These are phyloP conservation scores for Calonectria pseudoturangicola DNA, from an alignment of 2,329 filamentous ascomycete species.

Conservation along the genomic window DNA sequence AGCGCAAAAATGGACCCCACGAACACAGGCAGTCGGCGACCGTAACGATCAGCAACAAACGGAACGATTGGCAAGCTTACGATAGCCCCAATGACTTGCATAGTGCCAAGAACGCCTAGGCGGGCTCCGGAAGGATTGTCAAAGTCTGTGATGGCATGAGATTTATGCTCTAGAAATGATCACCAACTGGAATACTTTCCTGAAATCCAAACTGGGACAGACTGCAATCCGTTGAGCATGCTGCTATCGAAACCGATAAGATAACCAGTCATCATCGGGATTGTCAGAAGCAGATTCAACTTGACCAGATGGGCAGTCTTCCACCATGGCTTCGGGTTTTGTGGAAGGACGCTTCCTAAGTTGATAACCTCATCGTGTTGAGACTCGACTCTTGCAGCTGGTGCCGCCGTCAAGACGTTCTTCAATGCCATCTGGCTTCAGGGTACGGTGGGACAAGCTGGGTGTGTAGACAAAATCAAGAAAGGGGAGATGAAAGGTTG, in stretches of 20 bases:
- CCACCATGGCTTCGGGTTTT: slow-evolving; percentile 11
- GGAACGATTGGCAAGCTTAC: slow-evolving; percentile 20
- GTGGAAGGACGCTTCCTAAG: neutral
- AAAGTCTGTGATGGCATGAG: slow-evolving; percentile 11
- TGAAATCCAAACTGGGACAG: slow-evolving; percentile 26
- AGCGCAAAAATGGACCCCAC: too few species aligned
- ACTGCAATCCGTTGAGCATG: slow-evolving; percentile 23
- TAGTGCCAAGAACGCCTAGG: slow-evolving; percentile 15
- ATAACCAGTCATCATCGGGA: slow-evolving; percentile 24
- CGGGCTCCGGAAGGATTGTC: slow-evolving; percentile 3
- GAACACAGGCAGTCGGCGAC: too few species aligned
- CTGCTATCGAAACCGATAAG: neutral
- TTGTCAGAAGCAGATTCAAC: slow-evolving; percentile 12
- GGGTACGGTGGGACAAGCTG: neutral
- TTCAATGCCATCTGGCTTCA: neutral
- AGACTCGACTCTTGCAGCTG: neutral
- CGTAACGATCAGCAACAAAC: neutral
- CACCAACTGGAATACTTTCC: neutral
- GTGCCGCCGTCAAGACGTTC: neutral
- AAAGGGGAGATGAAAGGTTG: too few species aligned
- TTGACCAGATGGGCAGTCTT: slow-evolving; percentile 1
- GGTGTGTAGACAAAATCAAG: neutral
- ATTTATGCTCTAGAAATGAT: too few species aligned
- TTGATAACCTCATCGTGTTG: neutral
- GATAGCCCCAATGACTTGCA: slow-evolving; percentile 26